phyloP scores from a whole-genome alignment of 129 eudicot genomes.

The Logfia minima region DNA sequence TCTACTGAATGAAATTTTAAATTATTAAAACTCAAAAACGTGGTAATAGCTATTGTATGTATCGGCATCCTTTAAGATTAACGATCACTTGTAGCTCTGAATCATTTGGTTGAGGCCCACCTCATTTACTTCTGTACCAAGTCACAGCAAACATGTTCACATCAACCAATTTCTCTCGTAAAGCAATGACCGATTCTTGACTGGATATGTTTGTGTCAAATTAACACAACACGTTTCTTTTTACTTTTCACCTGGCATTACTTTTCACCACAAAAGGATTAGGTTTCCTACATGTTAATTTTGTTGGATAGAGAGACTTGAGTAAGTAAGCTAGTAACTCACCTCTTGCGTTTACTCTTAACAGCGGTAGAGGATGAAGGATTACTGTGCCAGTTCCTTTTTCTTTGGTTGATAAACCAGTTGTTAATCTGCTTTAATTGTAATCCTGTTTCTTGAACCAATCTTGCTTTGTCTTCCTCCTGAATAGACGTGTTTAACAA shows the following conservation, averaged over 20 bases:
- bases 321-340: constrained; percentile 11
- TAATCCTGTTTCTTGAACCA: constrained; percentile 91
- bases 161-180: constrained; percentile 1
- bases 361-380: constrained; percentile 66
- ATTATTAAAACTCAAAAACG: constrained; percentile 16
- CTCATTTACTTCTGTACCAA: constrained; percentile 25
- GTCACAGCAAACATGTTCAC: constrained; percentile 17
- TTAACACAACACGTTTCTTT: constrained; percentile 26
- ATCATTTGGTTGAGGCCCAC: constrained; percentile 1
- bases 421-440: constrained; percentile 88
- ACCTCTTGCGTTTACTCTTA: constrained; percentile 92
- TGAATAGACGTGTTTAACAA: constrained; percentile 14
- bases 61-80: constrained; percentile 23
- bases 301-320: background rate
- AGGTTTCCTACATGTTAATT: background rate
- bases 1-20: constrained; percentile 8
- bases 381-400: constrained; percentile 92
- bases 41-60: constrained; percentile 18
- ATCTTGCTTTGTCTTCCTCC: constrained; percentile 91
- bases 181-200: constrained; percentile 21
- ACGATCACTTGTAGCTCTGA: background rate
- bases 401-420: constrained; percentile 94
- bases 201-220: constrained; percentile 14
- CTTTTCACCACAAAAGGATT: constrained; percentile 34
- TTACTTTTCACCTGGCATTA: constrained; percentile 64